Evolutionary conservation across 1,284 basidiomycete genomes (phyloP), one percentile per base, ranked within the genome.

Genomic region (Heliocybe sulcata): DNA sequence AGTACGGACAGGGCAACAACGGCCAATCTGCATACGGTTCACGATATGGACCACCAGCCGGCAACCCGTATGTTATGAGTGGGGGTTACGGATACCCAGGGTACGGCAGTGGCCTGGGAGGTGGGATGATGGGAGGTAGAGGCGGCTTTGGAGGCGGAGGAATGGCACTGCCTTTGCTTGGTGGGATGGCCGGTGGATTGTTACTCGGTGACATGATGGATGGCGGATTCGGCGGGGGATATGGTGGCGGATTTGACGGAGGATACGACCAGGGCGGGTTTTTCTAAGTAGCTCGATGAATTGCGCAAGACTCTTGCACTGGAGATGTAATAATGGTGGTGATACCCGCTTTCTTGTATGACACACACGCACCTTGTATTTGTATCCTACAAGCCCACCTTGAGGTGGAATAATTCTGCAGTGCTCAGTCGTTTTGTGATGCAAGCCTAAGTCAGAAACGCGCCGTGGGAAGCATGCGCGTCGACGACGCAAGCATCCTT

Each of bases 161-260:
- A 2, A 70, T 77, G 63, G 80, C 67, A 1, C 52, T 82, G 20
- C 80, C 81, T 2, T 63, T 84, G 1, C 57, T 82, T 23, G 84
- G 81, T 35, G 83, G 82, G 19, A 62, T 85, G 38, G 84, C 77
- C 1, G 83, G 83, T 23, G 83, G 84, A 1, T 63, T 85, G 19
- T 59, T 86, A 2, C 66, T 86, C 0, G 83, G 80, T 2, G 78
- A 80, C 48, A 59, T 75, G 19, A 51, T 84, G 16, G 53, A 29
- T 48, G 53, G 22, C 42, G 64, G 62, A 22, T 53, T 56, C 33
- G 60, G 61, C 2, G 67, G 68, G 22, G 70, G 62, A 20, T 64
- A 65, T 52, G 64, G 61, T 33, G 64, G 60, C 20, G 66, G 55
- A 55, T 64, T 63, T 54, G 68, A 63, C 14, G 66, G 64, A 1